Conservation (phyloP, 352 stramenopile species). For the Pythium phragmiticola region DNA sequence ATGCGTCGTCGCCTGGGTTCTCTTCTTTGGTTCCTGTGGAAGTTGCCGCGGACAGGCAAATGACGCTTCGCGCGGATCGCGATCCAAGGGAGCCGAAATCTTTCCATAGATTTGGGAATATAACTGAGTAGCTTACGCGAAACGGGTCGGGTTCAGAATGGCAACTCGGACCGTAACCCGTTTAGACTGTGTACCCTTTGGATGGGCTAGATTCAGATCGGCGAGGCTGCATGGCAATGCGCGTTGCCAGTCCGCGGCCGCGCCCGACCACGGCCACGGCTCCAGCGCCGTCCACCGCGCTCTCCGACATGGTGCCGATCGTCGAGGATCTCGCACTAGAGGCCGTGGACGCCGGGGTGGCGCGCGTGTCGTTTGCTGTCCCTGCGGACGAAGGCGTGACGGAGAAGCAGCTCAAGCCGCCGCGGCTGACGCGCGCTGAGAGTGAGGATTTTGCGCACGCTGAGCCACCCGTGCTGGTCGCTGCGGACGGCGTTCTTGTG, state of each 20-base stretch:
- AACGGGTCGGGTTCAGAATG: constrained; percentile 1
- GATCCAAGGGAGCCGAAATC: constrained; percentile 13
- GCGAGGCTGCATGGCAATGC: neutral
- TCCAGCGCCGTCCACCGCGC: neutral
- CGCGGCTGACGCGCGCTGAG: constrained; percentile 50
- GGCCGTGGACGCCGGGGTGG: neutral
- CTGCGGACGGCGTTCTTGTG: constrained; percentile 14
- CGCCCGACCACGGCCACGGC: neutral
- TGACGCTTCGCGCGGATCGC: constrained; percentile 20
- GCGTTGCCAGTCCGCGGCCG: constrained; percentile 16
- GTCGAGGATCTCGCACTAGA: constrained; percentile 11
- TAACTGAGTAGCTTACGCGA: neutral
- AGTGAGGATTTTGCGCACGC: constrained; percentile 65
- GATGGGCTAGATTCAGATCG: constrained; percentile 20
- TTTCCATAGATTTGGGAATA: constrained; percentile 10
- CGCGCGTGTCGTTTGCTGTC: constrained; percentile 14
- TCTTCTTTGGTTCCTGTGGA: neutral
- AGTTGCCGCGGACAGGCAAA: neutral
- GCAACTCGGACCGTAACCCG: neutral
- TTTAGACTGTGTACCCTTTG: neutral
- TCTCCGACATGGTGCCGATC: constrained; percentile 24
- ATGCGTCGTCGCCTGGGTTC: neutral
- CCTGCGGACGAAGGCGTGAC: constrained; percentile 5
- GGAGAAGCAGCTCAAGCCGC: constrained; percentile 10
- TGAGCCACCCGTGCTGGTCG: constrained; percentile 34